Evolutionary conservation across 2,329 filamentous ascomycete genomes (phyloP).

Genomic region (Xylaria sp.): DNA sequence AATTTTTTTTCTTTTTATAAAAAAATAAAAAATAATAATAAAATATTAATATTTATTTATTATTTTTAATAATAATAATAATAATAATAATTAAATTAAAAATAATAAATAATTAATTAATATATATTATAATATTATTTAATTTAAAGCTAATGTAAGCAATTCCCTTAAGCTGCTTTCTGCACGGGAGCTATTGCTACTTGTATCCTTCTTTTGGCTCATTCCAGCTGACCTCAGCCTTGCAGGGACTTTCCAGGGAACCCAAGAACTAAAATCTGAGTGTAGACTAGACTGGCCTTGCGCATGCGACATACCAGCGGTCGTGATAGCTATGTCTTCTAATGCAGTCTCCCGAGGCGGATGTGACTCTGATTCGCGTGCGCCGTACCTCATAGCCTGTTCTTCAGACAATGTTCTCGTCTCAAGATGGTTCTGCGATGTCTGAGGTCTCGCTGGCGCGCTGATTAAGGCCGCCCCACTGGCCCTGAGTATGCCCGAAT

Average conservation of each 20-base stretch:
- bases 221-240: conserved; percentile 22
- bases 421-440: conserved; percentile 54
- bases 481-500: conserved; percentile 36
- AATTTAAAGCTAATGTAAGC: conserved; percentile 41
- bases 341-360: conserved; percentile 28
- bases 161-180: conserved; percentile 60
- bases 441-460: conserved; percentile 60
- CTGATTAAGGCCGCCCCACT: conserved; percentile 52
- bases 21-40: not conserved
- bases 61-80: not conserved
- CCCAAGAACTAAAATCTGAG: conserved; percentile 48
- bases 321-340: conserved; percentile 33
- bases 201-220: conserved; percentile 38
- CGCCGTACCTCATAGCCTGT: conserved; percentile 17
- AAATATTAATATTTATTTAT: not conserved
- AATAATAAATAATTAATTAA: not conserved
- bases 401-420: conserved; percentile 43
- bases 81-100: not conserved
- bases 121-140: not conserved
- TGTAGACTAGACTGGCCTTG: conserved; percentile 33
- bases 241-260: conserved; percentile 45
- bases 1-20: too few relatives aligned
- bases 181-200: conserved; percentile 43
- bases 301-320: conserved; percentile 32
- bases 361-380: conserved; percentile 33